Evolutionary conservation across 78 protist species (phyloP).

Genomic region (Pelomyxa schiedti): DNA sequence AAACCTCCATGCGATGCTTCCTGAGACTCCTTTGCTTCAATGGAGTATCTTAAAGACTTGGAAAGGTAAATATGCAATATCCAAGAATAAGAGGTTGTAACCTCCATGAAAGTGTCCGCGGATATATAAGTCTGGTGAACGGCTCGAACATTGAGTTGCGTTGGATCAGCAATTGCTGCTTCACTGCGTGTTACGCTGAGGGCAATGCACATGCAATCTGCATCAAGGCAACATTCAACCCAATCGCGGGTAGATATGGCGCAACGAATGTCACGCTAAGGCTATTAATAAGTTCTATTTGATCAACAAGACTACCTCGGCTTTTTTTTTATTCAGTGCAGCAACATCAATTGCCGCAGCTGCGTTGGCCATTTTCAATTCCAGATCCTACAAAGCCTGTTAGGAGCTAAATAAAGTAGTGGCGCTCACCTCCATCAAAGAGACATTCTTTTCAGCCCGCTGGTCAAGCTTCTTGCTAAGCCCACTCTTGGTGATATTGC

Average conservation of each 20-base stretch:
- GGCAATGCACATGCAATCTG: not conserved
- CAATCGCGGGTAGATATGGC: not conserved
- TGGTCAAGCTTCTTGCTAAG: not conserved
- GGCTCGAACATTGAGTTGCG: not conserved
- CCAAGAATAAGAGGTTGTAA: not conserved
- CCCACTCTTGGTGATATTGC: not conserved
- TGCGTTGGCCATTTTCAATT: too few species aligned
- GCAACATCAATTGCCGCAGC: too few species aligned
- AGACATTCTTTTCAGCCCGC: not conserved
- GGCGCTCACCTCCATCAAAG: not conserved
- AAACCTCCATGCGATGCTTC: too few species aligned
- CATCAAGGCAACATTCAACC: not conserved
- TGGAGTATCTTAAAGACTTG: too few species aligned
- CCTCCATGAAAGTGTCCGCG: not conserved
- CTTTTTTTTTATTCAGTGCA: too few species aligned
- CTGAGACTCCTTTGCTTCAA: too few species aligned
- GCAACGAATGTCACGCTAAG: not conserved
- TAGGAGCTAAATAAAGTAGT: too few species aligned
- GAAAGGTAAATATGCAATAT: not conserved
- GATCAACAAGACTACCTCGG: too few species aligned
- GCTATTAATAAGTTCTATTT: too few species aligned
- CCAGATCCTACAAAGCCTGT: too few species aligned
- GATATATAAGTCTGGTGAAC: not conserved
- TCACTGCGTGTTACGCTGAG: not conserved
- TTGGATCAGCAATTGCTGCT: slow-evolving; percentile 3